Evolutionary conservation across 176 grass and related monocot genomes (phyloP).

Genomic region (Echinochloa phyllopogon): DNA sequence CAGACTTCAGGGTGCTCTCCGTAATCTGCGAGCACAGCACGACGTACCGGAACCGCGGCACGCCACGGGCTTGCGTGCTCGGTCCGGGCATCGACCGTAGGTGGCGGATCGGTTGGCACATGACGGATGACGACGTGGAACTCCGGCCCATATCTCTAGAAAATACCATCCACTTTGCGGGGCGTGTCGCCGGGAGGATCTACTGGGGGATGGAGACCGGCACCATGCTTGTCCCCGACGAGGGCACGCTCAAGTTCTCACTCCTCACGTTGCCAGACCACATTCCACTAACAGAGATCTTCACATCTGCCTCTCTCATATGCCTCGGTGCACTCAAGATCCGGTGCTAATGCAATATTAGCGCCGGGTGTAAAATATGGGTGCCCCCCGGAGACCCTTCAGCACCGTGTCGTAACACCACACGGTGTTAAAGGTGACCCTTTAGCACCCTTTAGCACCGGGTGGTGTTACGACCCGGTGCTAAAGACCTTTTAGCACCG

Average conservation of each 20-base stretch:
- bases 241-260: background rate
- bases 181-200: slow-evolving; percentile 1
- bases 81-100: background rate
- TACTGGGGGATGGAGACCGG: background rate
- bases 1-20: background rate
- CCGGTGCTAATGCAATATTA: no score
- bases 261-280: background rate
- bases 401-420: no score
- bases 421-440: no score
- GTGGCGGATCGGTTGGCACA: background rate
- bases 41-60: background rate
- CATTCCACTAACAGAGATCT: no score
- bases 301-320: no score
- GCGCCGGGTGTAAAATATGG: no score
- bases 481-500: no score
- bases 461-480: no score
- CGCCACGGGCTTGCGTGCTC: background rate
- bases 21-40: background rate
- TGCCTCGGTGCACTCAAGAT: no score
- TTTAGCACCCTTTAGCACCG: no score
- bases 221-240: slow-evolving; percentile 1
- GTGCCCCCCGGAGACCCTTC: no score
- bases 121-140: background rate
- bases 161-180: background rate
- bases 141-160: background rate